Conservation (phyloP, 176 grass and related monocot species). For the Aegilops speltoides region DNA sequence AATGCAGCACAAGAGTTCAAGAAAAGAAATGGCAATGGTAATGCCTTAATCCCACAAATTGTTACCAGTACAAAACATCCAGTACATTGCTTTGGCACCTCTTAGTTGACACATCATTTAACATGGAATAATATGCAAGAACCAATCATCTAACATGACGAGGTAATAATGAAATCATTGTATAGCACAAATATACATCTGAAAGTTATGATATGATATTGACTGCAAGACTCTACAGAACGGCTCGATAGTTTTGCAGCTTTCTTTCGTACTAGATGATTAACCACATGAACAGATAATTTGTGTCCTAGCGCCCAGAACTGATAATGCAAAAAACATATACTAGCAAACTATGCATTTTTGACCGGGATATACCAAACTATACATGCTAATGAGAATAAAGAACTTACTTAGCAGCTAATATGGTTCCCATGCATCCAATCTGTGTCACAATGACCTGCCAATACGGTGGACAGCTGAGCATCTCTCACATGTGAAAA, state of each 20-base stretch:
- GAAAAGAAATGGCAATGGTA: not conserved
- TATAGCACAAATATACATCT: conserved; percentile 8
- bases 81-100: not conserved
- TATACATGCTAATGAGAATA: conserved; percentile 17
- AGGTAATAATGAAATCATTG: conserved; percentile 6
- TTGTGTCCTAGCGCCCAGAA: not conserved
- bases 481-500: conserved; percentile 5
- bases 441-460: conserved; percentile 97
- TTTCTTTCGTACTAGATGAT: not conserved
- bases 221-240: not conserved
- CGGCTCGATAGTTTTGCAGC: not conserved
- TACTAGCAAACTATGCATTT: no score
- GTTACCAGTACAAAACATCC: not conserved
- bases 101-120: conserved; percentile 7
- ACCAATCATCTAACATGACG: not conserved
- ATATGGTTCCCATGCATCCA: conserved; percentile 87
- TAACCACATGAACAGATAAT: not conserved
- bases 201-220: not conserved
- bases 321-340: not conserved
- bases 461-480: conserved; percentile 22
- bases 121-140: not conserved
- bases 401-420: conserved; percentile 68
- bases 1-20: not conserved
- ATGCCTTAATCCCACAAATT: not conserved
- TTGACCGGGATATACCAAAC: not conserved